Conservation (phyloP, 139 green algal species). For the Chlorella sp. region DNA sequence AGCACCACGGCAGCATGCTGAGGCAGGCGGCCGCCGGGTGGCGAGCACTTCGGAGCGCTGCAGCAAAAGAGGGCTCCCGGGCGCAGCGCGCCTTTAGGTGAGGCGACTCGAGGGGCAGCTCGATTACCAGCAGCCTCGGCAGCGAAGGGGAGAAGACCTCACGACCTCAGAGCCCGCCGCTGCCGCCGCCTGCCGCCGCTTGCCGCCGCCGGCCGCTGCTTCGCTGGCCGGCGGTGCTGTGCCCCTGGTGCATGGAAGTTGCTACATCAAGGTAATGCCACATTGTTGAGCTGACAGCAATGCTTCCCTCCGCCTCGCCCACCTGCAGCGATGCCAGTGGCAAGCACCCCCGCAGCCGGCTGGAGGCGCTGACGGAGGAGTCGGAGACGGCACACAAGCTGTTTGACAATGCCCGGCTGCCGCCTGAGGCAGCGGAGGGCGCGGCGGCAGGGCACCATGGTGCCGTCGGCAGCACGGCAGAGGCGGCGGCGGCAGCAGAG, state of each 20-base stretch:
- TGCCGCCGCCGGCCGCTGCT: too few relatives aligned
- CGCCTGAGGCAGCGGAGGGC: neutral
- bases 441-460: neutral
- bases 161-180: too few relatives aligned
- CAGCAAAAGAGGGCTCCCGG: too few relatives aligned
- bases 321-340: slow-evolving; percentile 27
- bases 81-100: too few relatives aligned
- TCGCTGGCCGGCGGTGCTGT: too few relatives aligned
- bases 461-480: neutral
- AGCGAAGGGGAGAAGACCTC: too few relatives aligned
- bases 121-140: too few relatives aligned
- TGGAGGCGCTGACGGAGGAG: slow-evolving; percentile 22
- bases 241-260: neutral
- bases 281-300: neutral
- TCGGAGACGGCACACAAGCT: slow-evolving; percentile 33
- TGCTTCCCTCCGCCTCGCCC: neutral
- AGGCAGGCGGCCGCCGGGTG: too few relatives aligned
- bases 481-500: slow-evolving; percentile 17
- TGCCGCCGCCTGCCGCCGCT: too few relatives aligned
- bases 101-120: too few relatives aligned
- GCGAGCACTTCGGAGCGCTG: too few relatives aligned
- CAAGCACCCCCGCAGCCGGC: slow-evolving; percentile 7
- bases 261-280: neutral
- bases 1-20: too few relatives aligned
- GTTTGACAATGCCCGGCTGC: slow-evolving; percentile 55